Evolutionary conservation across 2,329 filamentous ascomycete species (phyloP).

Genomic region (Exserohilum rostratum): DNA sequence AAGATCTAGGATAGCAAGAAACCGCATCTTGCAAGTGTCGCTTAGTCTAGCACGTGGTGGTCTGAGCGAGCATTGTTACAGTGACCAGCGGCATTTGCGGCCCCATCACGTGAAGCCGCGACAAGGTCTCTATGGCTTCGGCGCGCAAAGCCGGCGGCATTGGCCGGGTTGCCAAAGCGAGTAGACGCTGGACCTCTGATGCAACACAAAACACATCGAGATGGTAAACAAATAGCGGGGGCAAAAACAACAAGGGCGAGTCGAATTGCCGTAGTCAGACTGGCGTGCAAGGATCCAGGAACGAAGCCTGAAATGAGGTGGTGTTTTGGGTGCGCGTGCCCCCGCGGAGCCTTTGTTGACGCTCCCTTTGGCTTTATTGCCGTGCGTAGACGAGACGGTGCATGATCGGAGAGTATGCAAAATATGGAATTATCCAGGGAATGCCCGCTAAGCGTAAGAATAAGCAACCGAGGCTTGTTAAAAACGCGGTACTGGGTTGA

Average conservation of each 20-base stretch:
- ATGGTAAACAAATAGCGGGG: neutral
- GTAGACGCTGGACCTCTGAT: neutral
- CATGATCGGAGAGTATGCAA: neutral
- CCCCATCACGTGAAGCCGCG: constrained; percentile 13
- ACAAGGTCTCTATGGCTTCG: constrained; percentile 11
- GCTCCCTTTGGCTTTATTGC: neutral
- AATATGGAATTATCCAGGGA: neutral
- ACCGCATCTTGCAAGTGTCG: neutral
- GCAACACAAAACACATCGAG: neutral
- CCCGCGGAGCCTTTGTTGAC: constrained; percentile 7
- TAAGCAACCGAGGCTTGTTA: neutral
- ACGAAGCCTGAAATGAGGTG: constrained; percentile 2
- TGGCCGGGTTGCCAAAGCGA: neutral
- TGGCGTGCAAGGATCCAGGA: neutral
- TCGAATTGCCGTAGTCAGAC: neutral
- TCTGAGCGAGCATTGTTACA: neutral
- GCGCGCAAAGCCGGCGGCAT: constrained; percentile 2
- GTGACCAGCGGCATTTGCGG: neutral
- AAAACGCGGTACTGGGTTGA: constrained; percentile 15
- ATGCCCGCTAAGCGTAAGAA: neutral
- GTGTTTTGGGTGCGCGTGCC: constrained; percentile 2
- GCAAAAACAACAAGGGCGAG: neutral
- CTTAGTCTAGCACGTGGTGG: neutral
- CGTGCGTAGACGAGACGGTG: neutral
- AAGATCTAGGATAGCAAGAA: too few relatives aligned